Evolutionary conservation across 2,329 filamentous ascomycete species (phyloP).

Genomic region (Zasmidium citrigriseum): DNA sequence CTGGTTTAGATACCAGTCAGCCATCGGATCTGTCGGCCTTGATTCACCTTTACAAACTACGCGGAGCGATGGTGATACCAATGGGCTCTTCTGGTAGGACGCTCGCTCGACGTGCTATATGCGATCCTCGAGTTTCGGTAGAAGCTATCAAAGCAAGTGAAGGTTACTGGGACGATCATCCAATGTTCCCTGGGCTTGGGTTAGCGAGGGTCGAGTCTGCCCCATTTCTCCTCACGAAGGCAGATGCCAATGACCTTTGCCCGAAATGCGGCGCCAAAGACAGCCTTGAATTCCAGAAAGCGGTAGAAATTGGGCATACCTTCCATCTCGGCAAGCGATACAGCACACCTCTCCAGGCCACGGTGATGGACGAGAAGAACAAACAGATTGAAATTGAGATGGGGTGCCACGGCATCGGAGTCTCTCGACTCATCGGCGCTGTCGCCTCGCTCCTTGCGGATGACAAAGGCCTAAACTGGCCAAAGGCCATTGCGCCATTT

Average conservation of each 20-base stretch:
- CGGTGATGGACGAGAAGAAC: constrained; percentile 48
- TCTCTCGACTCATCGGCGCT: constrained; percentile 86
- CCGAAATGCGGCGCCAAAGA: constrained; percentile 64
- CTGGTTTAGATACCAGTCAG: constrained; percentile 67
- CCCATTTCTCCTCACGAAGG: constrained; percentile 64
- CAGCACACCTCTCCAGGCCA: constrained; percentile 70
- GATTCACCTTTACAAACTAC: background rate
- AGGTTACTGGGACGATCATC: background rate
- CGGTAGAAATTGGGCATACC: constrained; percentile 91
- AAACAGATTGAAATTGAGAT: constrained; percentile 70
- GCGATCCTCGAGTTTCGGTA: constrained; percentile 18
- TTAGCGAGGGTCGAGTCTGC: constrained; percentile 8
- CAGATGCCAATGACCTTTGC: constrained; percentile 70
- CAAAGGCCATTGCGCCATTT: constrained; percentile 80
- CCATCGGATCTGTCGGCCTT: background rate
- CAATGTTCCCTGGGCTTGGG: background rate
- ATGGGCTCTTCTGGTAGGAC: background rate
- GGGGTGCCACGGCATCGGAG: constrained; percentile 95
- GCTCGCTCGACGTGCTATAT: constrained; percentile 2
- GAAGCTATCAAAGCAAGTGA: constrained; percentile 4
- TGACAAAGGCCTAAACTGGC: constrained; percentile 80
- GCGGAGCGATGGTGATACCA: background rate
- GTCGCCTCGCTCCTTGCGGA: constrained; percentile 77
- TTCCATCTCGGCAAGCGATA: constrained; percentile 93
- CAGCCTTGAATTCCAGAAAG: constrained; percentile 64